Percentiles rank a stretch among this genome's conserved stretches.
These are phyloP conservation scores for Rhizopogon rudus DNA, from an alignment of 768 basidiomycete species.

Conservation along the genomic window DNA sequence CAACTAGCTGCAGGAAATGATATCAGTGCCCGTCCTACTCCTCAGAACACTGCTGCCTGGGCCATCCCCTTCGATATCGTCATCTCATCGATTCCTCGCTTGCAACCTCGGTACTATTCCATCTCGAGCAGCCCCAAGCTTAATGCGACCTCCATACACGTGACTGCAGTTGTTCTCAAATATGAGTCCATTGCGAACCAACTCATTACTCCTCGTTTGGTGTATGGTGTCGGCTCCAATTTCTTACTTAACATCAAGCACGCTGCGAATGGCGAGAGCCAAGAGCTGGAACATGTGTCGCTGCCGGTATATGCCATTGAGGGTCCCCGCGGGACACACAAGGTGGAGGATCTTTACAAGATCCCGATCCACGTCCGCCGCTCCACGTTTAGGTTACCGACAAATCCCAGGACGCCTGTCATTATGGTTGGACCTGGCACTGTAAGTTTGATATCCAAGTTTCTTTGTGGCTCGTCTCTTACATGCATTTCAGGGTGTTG, in stretches of 20 bases:
- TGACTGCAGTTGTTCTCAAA: conserved; percentile 93
- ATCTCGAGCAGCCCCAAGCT: conserved; percentile 97
- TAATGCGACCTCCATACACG: conserved; percentile 83
- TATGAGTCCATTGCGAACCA: conserved; percentile 66
- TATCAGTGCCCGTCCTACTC: conserved; percentile 46
- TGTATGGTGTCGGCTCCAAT: conserved; percentile 92
- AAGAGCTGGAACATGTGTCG: conserved; percentile 34
- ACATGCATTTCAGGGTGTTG: conserved; percentile 70
- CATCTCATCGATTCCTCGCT: conserved; percentile 86
- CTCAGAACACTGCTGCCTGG: conserved; percentile 83
- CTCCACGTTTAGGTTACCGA: conserved; percentile 95
- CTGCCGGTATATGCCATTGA: conserved; percentile 79
- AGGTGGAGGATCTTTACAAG: conserved; percentile 65
- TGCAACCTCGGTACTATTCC: conserved; percentile 97
- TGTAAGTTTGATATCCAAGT: conserved; percentile 43
- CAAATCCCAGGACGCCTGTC: conserved; percentile 96
- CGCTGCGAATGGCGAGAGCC: conserved; percentile 55
- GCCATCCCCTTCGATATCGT: conserved; percentile 95
- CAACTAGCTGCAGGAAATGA: conserved; percentile 87
- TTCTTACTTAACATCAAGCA: conserved; percentile 91
- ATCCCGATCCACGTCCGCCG: conserved; percentile 92
- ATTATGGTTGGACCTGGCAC: conserved; percentile 99
- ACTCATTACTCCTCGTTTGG: conserved; percentile 54
- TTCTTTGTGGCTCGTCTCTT: background rate
- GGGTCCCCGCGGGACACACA: conserved; percentile 87